A percentile compares a stretch with the other conserved stretches of the same genome.
Evolutionary conservation across 73 alveolate species (phyloP).

Genomic region (Paramecium biaurelia): DNA sequence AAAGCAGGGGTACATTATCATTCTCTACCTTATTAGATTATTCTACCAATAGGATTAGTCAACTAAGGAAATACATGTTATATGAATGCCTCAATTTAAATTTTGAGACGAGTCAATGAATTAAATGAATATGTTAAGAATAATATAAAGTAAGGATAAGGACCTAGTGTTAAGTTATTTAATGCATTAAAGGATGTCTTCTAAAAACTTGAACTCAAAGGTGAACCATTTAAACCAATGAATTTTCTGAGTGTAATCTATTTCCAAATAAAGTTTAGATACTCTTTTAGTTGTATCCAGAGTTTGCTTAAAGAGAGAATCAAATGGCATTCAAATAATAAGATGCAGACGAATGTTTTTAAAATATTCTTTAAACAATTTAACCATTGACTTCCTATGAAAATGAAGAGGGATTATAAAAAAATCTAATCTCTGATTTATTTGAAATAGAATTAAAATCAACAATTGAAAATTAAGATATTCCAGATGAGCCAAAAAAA

Average conservation of each 20-base stretch:
- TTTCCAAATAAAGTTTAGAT: slow-evolving; percentile 66
- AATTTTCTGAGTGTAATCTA: slow-evolving; percentile 64
- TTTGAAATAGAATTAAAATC: slow-evolving; percentile 89
- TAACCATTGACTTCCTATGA: slow-evolving; percentile 70
- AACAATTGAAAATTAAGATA: slow-evolving; percentile 78
- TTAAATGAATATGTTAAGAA: slow-evolving; percentile 76
- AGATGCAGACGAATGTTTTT: slow-evolving; percentile 98
- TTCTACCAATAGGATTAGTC: slow-evolving; percentile 89
- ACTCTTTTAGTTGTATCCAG: slow-evolving; percentile 85
- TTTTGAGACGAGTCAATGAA: slow-evolving; percentile 90
- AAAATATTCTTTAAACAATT: slow-evolving; percentile 75
- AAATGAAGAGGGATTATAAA: slow-evolving; percentile 74
- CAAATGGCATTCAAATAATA: slow-evolving; percentile 89
- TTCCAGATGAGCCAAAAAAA: slow-evolving; percentile 74
- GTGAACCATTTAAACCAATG: slow-evolving; percentile 42
- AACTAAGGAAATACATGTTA: slow-evolving; percentile 98
- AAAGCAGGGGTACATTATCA: slow-evolving; percentile 85
- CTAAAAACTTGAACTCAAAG: slow-evolving; percentile 39
- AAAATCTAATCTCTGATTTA: slow-evolving; percentile 80
- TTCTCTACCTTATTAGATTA: neutral
- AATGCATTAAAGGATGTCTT: slow-evolving; percentile 35
- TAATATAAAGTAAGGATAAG: slow-evolving; percentile 30
- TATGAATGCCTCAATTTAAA: slow-evolving; percentile 92
- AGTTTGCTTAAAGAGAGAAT: slow-evolving; percentile 90
- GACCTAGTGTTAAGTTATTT: neutral